Evolutionary conservation across 805 yeast species (phyloP).

Genomic region (Candida quercuum): DNA sequence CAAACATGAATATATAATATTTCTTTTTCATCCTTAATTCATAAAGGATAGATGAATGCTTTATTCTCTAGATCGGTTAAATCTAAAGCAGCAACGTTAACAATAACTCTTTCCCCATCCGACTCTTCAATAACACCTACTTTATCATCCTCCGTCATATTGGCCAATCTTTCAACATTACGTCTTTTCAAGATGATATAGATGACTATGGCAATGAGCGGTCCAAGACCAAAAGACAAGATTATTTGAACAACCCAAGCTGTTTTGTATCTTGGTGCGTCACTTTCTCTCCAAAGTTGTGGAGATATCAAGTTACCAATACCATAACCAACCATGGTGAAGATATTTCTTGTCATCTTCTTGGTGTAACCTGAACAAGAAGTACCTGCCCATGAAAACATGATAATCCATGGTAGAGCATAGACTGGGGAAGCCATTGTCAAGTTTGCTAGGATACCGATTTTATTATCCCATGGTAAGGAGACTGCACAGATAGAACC

Average conservation of each 20-base stretch:
- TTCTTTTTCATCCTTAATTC: too few relatives aligned
- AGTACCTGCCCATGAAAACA: slow-evolving; percentile 30
- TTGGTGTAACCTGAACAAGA: slow-evolving; percentile 47
- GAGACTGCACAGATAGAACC: slow-evolving; percentile 42
- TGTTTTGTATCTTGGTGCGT: slow-evolving; percentile 39
- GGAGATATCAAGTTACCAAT: slow-evolving; percentile 50
- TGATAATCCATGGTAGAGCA: slow-evolving; percentile 36
- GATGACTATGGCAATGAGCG: slow-evolving; percentile 36
- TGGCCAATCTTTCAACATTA: slow-evolving; percentile 34
- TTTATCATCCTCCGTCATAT: slow-evolving; percentile 12
- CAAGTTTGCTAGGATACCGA: slow-evolving; percentile 42
- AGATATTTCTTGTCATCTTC: slow-evolving; percentile 39
- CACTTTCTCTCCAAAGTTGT: slow-evolving; percentile 45
- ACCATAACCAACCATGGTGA: slow-evolving; percentile 40
- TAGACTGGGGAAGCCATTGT: slow-evolving; percentile 41
- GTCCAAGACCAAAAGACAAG: slow-evolving; percentile 41
- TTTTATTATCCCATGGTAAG: slow-evolving; percentile 38
- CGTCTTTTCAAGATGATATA: slow-evolving; percentile 40
- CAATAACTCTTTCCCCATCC: slow-evolving; percentile 28
- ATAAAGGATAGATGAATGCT: slow-evolving; percentile 44
- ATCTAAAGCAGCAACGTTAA: slow-evolving; percentile 40
- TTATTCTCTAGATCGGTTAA: slow-evolving; percentile 48
- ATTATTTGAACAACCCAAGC: slow-evolving; percentile 56
- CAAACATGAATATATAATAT: too few relatives aligned
- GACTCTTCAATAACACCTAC: slow-evolving; percentile 28